Base-by-base conservation (phyloP, 1,284 basidiomycete species). In the Cutaneotrichosporon cyanovorans region DNA sequence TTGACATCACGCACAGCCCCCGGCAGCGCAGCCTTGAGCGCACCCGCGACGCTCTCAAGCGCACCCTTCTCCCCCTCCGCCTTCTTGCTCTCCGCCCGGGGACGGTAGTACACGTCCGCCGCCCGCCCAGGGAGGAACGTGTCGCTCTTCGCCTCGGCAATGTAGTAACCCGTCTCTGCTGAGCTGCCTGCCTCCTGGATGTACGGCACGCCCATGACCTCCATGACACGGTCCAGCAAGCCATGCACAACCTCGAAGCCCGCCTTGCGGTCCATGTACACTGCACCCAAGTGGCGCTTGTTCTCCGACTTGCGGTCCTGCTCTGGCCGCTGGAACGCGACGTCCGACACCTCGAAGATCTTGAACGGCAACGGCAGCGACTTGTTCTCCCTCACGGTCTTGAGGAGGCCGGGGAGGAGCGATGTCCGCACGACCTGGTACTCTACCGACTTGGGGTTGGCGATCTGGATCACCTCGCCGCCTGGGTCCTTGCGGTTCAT, bases 381-480 rank as follows among this genome's bases (percentile, higher is more conserved):
- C 45, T 87, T 82, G 75, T 99, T 99, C 75, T 99, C 93, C 50
- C 95, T 83, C 35, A 96, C 77, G 7, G 92, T 95, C 75, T 99
- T 99, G 62, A 99, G 81, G 30, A 99, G 80, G 42, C 93, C 93
- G 12, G 93, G 91, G 8, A 99, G 74, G 41, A 99, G 80, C 15
- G 91, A 89, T 0, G 95, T 97, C 51, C 95, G 84, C 42, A 97
- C 91, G 52, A 98, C 87, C 73, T 98, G 93, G 75, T 95, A 98
- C 72, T 98, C 95, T 56, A 90, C 79, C 33, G 93, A 91, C 73
- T 96, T 96, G 2, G 93, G 93, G 72, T 99, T 99, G 48, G 85
- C 90, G 53, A 98, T 86, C 48, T 85, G 85, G 57, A 98, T 83
- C 9, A 86, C 93, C 30, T 79, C 77, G 39, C 79, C 80, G 23